phyloP scores from a whole-genome alignment of 148 eudicot species.

The Polygonum maritimum region DNA sequence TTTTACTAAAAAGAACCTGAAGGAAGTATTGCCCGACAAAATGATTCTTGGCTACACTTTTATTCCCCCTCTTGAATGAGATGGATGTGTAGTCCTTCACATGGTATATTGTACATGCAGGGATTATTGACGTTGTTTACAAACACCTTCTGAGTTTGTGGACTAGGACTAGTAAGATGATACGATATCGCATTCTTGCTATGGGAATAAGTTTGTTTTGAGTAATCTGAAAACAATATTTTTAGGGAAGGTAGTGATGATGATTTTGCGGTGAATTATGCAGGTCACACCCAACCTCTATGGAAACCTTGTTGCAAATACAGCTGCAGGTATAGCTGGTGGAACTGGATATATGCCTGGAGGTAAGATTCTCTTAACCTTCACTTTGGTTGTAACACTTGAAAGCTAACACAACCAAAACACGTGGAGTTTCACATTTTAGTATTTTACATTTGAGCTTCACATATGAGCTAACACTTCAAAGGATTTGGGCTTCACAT shows the following conservation, averaged over 20 bases:
- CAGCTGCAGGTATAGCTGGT: slow-evolving; percentile 49
- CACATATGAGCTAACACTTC: too few relatives aligned
- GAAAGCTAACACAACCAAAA: too few relatives aligned
- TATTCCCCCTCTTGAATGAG: not conserved
- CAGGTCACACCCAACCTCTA: slow-evolving; percentile 46
- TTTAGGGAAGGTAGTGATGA: not conserved
- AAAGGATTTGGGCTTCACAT: not conserved
- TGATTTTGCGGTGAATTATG: slow-evolving; percentile 8
- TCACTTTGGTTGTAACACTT: not conserved
- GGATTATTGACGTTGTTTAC: not conserved
- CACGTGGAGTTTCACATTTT: not conserved
- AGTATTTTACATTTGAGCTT: too few relatives aligned
- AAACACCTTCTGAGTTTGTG: not conserved
- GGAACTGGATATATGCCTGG: slow-evolving; percentile 51
- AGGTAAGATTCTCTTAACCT: slow-evolving; percentile 19
- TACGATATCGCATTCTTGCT: not conserved
- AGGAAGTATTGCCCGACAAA: not conserved
- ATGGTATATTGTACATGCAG: not conserved
- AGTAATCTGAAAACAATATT: not conserved
- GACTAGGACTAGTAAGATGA: not conserved
- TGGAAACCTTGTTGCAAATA: slow-evolving; percentile 42
- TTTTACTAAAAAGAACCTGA: not conserved
- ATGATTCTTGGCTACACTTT: not conserved
- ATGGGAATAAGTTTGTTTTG: not conserved
- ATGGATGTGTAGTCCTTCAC: not conserved